A percentile compares a stretch with the other conserved stretches of the same genome.
phyloP scores from a whole-genome alignment of 73 alveolate genomes.

The Durusdinium trenchii region DNA sequence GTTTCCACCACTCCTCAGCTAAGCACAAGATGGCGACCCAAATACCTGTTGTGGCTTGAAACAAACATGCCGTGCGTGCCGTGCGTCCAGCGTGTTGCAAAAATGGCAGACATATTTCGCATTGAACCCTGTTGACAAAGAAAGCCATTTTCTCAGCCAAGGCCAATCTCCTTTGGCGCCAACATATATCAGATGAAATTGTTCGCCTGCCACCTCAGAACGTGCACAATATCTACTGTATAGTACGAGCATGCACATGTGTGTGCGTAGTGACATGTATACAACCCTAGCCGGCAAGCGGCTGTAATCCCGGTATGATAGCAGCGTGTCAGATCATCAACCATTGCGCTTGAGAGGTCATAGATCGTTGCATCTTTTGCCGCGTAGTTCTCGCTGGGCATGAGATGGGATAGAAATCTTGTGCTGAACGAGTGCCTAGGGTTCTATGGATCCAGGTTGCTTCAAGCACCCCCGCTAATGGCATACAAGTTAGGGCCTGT shows the following conservation, averaged over 20 bases:
- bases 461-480: background rate
- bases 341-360: background rate
- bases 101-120: background rate
- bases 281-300: too few species aligned
- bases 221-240: too few species aligned
- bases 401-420: background rate
- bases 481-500: background rate
- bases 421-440: background rate
- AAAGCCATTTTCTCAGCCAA: background rate
- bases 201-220: background rate
- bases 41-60: background rate
- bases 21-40: background rate
- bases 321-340: background rate
- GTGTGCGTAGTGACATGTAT: background rate
- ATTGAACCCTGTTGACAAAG: background rate
- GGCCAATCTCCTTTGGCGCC: constrained; percentile 6
- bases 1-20: background rate
- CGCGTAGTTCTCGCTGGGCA: background rate
- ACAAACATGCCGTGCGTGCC: background rate
- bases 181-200: background rate
- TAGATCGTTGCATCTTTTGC: background rate
- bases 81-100: background rate
- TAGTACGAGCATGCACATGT: background rate
- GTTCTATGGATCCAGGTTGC: too few species aligned
- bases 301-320: background rate